Percentiles rank a stretch among this genome's conserved stretches.
These are phyloP conservation scores for Pulveroboletus frians DNA, from an alignment of 768 basidiomycete species.

Conservation along the genomic window DNA sequence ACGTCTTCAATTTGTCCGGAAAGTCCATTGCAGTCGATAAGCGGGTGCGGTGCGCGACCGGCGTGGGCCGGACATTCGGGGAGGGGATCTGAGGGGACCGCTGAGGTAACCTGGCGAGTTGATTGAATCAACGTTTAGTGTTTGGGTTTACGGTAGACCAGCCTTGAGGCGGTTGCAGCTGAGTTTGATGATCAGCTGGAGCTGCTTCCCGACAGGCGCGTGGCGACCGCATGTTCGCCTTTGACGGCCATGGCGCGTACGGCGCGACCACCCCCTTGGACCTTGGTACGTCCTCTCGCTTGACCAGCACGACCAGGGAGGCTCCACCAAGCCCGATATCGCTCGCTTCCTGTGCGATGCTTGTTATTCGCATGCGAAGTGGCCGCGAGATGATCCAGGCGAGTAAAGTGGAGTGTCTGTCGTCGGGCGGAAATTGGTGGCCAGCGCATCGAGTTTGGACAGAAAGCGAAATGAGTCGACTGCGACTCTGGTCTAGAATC, in stretches of 20 bases:
- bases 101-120: conserved; percentile 25
- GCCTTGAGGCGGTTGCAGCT: conserved; percentile 30
- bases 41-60: conserved; percentile 11
- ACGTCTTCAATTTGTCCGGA: conserved; percentile 32
- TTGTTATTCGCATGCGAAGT: neutral
- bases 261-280: conserved; percentile 8
- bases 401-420: neutral
- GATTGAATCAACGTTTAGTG: conserved; percentile 5
- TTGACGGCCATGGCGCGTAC: conserved; percentile 27
- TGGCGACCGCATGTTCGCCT: conserved; percentile 34
- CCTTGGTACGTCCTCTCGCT: conserved; percentile 14
- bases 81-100: conserved; percentile 10
- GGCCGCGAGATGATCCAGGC: neutral
- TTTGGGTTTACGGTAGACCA: conserved; percentile 24
- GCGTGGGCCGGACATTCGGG: conserved; percentile 2
- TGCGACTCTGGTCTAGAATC: conserved; percentile 17
- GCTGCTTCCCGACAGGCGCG: conserved; percentile 26
- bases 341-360: neutral
- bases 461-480: conserved; percentile 14
- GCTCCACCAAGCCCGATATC: neutral
- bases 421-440: neutral
- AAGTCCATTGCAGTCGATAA: conserved; percentile 19
- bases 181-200: conserved; percentile 20
- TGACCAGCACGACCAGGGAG: conserved; percentile 3
- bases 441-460: neutral